Evolutionary conservation across 495 filamentous ascomycete species (phyloP).

Genomic region (Trichoderma parareesei): DNA sequence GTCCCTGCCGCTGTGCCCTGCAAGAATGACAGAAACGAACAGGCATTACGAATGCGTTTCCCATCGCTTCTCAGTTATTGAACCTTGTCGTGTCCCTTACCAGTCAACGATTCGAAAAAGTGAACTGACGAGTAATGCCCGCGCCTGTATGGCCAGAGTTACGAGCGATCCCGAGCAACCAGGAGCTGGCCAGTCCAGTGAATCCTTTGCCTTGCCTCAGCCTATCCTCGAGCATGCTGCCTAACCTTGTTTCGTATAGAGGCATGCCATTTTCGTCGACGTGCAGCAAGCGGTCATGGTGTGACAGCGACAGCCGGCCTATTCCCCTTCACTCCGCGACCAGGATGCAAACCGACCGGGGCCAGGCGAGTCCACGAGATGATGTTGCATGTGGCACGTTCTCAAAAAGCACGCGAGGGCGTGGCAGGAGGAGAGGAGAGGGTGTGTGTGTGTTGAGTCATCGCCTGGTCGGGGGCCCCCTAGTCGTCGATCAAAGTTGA

Average conservation of each 20-base stretch:
- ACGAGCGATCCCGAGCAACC: neutral
- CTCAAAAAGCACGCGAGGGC: neutral
- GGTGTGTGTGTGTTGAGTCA: neutral
- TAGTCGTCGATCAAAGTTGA: constrained; percentile 3
- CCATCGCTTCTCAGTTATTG: neutral
- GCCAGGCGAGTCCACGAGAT: neutral
- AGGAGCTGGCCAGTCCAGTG: neutral
- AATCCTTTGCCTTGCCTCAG: neutral
- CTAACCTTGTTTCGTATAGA: neutral
- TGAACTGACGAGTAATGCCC: neutral
- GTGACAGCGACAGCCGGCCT: constrained; percentile 6
- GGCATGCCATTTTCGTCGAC: neutral
- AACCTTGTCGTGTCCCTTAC: neutral
- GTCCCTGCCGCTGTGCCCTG: neutral
- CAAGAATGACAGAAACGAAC: neutral
- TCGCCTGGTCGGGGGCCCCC: neutral
- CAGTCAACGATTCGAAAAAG: neutral
- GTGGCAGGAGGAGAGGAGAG: neutral
- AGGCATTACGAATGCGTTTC: neutral
- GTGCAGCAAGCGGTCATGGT: constrained; percentile 6
- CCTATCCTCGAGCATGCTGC: neutral
- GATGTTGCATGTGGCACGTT: constrained; percentile 10
- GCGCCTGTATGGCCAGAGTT: constrained; percentile 3
- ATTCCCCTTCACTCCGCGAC: neutral
- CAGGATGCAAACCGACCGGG: neutral